These are phyloP conservation scores for Neurospora sp. DNA, from an alignment of 495 filamentous ascomycete genomes.

Conservation along the genomic window DNA sequence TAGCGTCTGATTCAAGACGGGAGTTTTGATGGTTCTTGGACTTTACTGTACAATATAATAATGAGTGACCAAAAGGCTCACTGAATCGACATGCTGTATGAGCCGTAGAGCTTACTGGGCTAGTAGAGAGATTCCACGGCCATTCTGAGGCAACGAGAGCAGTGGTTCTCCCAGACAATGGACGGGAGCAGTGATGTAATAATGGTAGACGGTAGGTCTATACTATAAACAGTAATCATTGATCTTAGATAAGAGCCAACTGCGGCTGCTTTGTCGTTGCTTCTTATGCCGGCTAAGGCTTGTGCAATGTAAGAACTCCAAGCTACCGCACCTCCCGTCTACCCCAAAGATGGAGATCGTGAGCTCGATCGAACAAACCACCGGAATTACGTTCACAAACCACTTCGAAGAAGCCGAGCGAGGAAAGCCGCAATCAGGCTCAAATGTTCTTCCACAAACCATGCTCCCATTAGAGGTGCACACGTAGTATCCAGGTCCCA, in stretches of 20 bases:
- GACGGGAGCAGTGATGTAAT: background rate
- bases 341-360: background rate
- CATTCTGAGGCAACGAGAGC: background rate
- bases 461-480: background rate
- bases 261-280: background rate
- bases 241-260: background rate
- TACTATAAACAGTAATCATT: background rate
- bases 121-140: background rate
- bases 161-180: background rate
- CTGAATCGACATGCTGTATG: background rate
- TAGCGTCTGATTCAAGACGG: background rate
- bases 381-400: background rate
- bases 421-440: background rate
- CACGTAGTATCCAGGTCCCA: background rate
- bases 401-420: background rate
- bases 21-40: background rate
- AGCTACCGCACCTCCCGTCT: background rate
- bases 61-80: background rate
- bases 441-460: background rate
- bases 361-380: background rate
- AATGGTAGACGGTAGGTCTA: background rate
- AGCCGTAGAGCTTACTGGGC: background rate
- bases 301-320: background rate
- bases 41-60: background rate
- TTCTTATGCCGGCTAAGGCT: background rate